Percentiles rank a stretch among this genome's conserved stretches.
Conservation (phyloP, 140 eudicot genomes). For the Stevia rebaudiana region DNA sequence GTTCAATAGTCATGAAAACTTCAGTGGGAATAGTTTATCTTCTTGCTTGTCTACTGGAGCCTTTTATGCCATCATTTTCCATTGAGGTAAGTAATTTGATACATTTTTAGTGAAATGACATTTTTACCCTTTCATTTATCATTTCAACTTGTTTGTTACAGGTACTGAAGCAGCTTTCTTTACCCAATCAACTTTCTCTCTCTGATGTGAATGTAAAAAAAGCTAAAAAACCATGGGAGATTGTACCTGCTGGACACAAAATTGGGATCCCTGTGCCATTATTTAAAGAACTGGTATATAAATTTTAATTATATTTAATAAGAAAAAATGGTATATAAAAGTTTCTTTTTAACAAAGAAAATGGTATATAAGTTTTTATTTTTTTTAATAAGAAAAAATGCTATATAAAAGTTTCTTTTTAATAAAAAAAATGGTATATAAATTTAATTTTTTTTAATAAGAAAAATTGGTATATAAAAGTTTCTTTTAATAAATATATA, state of each 20-base stretch:
- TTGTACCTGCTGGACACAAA: constrained; percentile 68
- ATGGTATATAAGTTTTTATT: too few species aligned
- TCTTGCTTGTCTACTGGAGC: constrained; percentile 83
- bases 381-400: too few species aligned
- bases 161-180: constrained; percentile 89
- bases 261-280: constrained; percentile 91
- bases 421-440: too few species aligned
- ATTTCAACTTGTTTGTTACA: constrained; percentile 21
- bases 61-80: constrained; percentile 89
- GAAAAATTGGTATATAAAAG: too few species aligned
- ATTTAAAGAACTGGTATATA: constrained; percentile 85
- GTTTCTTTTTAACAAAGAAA: too few species aligned
- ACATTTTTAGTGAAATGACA: neutral
- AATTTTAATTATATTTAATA: too few species aligned
- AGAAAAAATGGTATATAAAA: too few species aligned
- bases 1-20: constrained; percentile 86
- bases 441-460: too few species aligned
- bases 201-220: constrained; percentile 67
- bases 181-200: constrained; percentile 60
- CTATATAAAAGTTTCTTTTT: too few species aligned
- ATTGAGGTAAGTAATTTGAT: constrained; percentile 38
- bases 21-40: constrained; percentile 84
- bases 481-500: too few species aligned
- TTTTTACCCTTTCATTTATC: neutral
- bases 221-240: constrained; percentile 78